phyloP scores from a whole-genome alignment of 1,284 basidiomycete species.

The Cutaneotrichosporon sp. region DNA sequence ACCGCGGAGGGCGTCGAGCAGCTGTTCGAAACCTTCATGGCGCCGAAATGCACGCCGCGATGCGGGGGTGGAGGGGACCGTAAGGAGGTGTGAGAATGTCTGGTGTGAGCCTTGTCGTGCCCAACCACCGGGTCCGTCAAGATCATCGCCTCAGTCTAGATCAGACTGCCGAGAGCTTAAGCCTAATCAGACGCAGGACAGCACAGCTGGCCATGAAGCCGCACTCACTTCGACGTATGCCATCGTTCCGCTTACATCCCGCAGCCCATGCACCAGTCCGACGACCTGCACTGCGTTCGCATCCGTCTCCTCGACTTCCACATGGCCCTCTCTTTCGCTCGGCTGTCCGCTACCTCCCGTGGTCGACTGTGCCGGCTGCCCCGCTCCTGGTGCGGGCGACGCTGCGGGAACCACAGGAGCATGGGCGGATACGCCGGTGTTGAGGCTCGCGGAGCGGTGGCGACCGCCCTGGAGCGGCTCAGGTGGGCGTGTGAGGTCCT shows the following conservation, averaged over 20 bases:
- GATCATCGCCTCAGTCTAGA: no score
- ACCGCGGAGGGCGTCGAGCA: conserved; percentile 22
- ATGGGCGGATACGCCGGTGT: background rate
- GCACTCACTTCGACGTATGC: conserved; percentile 39
- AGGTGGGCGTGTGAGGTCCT: conserved; percentile 42
- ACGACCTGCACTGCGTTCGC: conserved; percentile 28
- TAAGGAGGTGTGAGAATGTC: conserved; percentile 39
- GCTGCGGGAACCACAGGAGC: background rate
- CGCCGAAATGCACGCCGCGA: conserved; percentile 31
- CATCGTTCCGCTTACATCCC: conserved; percentile 27
- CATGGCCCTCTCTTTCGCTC: conserved; percentile 11
- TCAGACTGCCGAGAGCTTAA: no score
- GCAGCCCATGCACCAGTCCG: conserved; percentile 24
- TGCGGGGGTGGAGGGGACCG: conserved; percentile 18
- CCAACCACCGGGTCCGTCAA: no score
- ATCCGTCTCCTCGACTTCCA: conserved; percentile 31
- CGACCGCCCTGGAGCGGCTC: conserved; percentile 22
- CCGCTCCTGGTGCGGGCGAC: background rate
- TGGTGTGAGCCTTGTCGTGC: conserved; percentile 3
- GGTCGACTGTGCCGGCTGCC: no score
- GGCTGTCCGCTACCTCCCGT: background rate
- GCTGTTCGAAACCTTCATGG: conserved; percentile 28
- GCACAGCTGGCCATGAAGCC: no score
- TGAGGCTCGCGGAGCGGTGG: background rate
- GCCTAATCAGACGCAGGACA: no score